Conservation (phyloP, 2,329 filamentous ascomycete species). For the Tolypocladium album region DNA sequence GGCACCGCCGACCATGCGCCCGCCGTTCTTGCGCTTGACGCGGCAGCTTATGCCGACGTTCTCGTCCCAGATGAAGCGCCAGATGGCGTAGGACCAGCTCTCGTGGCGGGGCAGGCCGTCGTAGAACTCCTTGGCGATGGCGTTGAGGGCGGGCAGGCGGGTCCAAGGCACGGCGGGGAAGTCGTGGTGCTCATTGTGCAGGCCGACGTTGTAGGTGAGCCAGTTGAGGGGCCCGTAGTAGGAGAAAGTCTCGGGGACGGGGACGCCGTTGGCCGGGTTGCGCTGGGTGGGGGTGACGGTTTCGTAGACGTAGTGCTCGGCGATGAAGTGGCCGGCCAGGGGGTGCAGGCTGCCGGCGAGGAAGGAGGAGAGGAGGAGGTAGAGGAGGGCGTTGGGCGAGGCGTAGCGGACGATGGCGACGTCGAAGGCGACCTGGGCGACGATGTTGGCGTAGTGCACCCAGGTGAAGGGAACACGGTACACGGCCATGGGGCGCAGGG, state of each 20-base stretch:
- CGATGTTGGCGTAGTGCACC: slow-evolving; percentile 75
- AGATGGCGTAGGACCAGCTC: slow-evolving; percentile 89
- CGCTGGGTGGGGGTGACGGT: slow-evolving; percentile 43
- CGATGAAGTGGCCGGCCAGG: slow-evolving; percentile 94
- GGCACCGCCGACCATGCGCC: slow-evolving; percentile 44
- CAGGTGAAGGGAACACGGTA: slow-evolving; percentile 81
- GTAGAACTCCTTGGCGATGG: slow-evolving; percentile 86
- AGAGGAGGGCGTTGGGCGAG: slow-evolving; percentile 58
- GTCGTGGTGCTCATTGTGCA: slow-evolving; percentile 99
- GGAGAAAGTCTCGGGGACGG: slow-evolving; percentile 86
- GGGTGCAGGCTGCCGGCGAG: slow-evolving; percentile 89
- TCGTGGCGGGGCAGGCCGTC: slow-evolving; percentile 73
- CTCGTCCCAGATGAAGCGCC: slow-evolving; percentile 89
- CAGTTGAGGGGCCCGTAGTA: slow-evolving; percentile 93
- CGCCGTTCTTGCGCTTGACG: slow-evolving; percentile 82
- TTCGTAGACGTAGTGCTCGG: slow-evolving; percentile 85
- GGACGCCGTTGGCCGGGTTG: slow-evolving; percentile 48
- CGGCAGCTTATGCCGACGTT: slow-evolving; percentile 84
- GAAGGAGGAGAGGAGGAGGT: slow-evolving; percentile 84
- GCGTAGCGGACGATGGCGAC: slow-evolving; percentile 49
- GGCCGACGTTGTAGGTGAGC: slow-evolving; percentile 90
- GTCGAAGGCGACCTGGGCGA: slow-evolving; percentile 70
- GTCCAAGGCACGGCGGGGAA: slow-evolving; percentile 98
- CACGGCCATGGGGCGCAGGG: slow-evolving; percentile 87
- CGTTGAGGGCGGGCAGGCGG: slow-evolving; percentile 62